Base-by-base conservation (phyloP, 148 eudicot genomes). In the Heliamphora exappendiculata region DNA sequence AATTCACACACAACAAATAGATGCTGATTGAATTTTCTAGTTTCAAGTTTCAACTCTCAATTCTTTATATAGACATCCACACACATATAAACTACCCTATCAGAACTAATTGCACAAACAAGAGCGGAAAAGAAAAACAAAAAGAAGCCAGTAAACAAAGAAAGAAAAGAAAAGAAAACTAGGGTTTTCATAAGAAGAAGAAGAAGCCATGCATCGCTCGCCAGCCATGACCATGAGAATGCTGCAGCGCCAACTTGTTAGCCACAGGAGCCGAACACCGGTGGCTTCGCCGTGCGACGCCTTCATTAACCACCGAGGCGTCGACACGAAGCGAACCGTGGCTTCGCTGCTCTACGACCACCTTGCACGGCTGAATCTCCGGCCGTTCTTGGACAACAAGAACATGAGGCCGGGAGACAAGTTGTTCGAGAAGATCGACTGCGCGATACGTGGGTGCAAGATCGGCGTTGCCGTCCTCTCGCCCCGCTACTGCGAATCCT, bases 371-470 rank as follows among this genome's bases (percentile, higher is more conserved):
- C 72, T 72, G 36, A 44, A 72, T 7, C 28, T 80, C 24, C 73
- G 70, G 4, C 65, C 83, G 0, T 80, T 80, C 42, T 34, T 80
- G 75, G 79, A 80, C 71, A 70, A 26, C 83, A 80, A 80, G 66
- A 76, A 51, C 75, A 70, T 80, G 79, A 80, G 76, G 49, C 83
- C 83, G 0, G 83, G 79, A 0, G 83, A 80, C 59, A 80, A 76
- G 65, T 36, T 80, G 78, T 70, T 76, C 47, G 83, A 63, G 6
- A 62, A 80, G 54, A 80, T 80, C 28, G 24, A 80, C 16, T 22
- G 45, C 1, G 79, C 62, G 3, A 71, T 80, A 3, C 29, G 12
- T 64, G 72, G 71, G 17, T 50, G 83, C 24, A 76, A 80, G 65
- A 44, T 80, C 9, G 79, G 76, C 0, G 67, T 80, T 0, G 75